These are phyloP conservation scores for Pyrus betulifolia DNA, from an alignment of 306 rosid species.

Conservation along the genomic window DNA sequence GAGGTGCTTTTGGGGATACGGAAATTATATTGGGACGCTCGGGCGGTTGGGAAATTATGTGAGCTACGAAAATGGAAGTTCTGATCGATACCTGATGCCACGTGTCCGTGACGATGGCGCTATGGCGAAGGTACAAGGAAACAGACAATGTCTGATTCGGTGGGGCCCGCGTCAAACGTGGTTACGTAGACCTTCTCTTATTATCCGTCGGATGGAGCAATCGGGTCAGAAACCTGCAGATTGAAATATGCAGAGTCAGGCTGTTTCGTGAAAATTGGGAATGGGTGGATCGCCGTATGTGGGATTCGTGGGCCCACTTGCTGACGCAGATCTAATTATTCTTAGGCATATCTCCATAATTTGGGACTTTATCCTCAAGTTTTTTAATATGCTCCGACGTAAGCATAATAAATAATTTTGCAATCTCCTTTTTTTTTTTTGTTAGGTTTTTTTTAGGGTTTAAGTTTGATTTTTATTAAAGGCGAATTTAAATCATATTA, in stretches of 20 bases:
- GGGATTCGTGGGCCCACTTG: neutral
- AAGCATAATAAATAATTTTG: too few relatives aligned
- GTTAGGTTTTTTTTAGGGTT: too few relatives aligned
- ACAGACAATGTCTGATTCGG: neutral
- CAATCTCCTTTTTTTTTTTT: accelerated
- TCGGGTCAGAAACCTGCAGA: too few relatives aligned
- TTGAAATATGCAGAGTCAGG: too few relatives aligned
- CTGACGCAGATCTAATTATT: neutral
- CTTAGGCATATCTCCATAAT: too few relatives aligned
- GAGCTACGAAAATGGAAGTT: neutral
- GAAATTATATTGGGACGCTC: neutral
- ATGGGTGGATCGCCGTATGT: too few relatives aligned
- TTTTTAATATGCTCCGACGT: too few relatives aligned
- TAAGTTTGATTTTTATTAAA: too few relatives aligned
- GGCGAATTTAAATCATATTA: too few relatives aligned
- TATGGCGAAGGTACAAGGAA: neutral
- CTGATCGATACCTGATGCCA: neutral
- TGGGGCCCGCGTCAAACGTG: neutral
- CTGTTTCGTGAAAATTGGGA: too few relatives aligned
- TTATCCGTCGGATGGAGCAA: neutral
- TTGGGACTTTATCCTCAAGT: too few relatives aligned
- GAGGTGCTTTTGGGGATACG: neutral
- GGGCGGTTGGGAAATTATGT: neutral
- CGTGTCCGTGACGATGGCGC: conserved; percentile 16
- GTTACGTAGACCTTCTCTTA: neutral